Percentiles rank a stretch among this genome's conserved stretches.
These are phyloP conservation scores for Herpotrichia juniperi DNA, from an alignment of 2,329 filamentous ascomycete genomes.

Conservation along the genomic window DNA sequence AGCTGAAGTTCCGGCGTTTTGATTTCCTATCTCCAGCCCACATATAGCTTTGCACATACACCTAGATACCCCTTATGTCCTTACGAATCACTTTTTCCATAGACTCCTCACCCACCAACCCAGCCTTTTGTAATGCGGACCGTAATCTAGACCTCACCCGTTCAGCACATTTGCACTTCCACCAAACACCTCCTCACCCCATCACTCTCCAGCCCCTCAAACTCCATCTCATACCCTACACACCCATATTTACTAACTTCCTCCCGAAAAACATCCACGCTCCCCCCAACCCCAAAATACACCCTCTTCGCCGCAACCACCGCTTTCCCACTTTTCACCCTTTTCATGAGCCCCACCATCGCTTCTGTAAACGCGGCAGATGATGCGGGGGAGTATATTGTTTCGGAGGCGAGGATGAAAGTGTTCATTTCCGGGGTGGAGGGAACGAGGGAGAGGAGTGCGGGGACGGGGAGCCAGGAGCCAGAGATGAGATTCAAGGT, in stretches of 20 bases:
- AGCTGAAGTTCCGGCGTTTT: not conserved
- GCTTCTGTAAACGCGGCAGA: slow-evolving; percentile 72
- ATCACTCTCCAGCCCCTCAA: slow-evolving; percentile 48
- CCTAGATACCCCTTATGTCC: slow-evolving; percentile 1
- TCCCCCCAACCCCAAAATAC: slow-evolving; percentile 86
- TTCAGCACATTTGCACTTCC: slow-evolving; percentile 50
- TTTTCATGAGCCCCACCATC: slow-evolving; percentile 63
- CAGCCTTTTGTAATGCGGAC: not conserved
- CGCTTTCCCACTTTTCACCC: slow-evolving; percentile 62
- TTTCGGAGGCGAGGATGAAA: slow-evolving; percentile 74
- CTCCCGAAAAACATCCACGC: slow-evolving; percentile 73
- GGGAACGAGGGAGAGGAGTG: slow-evolving; percentile 65
- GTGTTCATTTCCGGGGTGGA: slow-evolving; percentile 46
- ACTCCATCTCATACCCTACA: slow-evolving; percentile 56
- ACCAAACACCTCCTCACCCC: slow-evolving; percentile 56
- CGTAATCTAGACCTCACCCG: not conserved
- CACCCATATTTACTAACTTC: slow-evolving; percentile 50
- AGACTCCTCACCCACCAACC: not conserved
- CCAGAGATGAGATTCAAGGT: slow-evolving; percentile 73
- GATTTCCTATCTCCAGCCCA: not conserved
- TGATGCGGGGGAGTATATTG: slow-evolving; percentile 80
- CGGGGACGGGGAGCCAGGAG: slow-evolving; percentile 66
- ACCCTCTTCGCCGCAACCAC: slow-evolving; percentile 78
- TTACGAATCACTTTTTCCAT: not conserved
- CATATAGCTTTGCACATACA: not conserved